Base-by-base conservation (phyloP, 495 filamentous ascomycete genomes). In the Aspergillus nanangensis region DNA sequence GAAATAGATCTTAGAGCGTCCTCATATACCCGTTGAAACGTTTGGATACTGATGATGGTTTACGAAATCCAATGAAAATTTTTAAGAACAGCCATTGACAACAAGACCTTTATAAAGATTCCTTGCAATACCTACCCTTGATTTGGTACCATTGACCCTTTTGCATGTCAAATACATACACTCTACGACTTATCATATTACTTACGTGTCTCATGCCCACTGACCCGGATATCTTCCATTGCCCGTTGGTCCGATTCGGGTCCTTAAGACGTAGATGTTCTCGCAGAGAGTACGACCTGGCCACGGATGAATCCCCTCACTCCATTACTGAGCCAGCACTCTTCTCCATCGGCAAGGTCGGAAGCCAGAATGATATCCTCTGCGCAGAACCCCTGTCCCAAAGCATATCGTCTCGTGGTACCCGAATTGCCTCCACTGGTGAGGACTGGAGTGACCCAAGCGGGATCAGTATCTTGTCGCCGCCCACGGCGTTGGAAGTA, bases 241-340 rank as follows among this genome's bases (percentile, higher is more conserved):
- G 39, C n/a, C 21, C 24, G 29, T 42, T 31, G 39, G 39, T 42
- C 25, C 25, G 25, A 29, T 29, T 29, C 5, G 7, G 11, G 10
- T 14, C 29, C 7, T 23, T 33, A 3, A 56, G 47, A 64, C 61
- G 35, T 62, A 51, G 29, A 64, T 64, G 61, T 58, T 60, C 44
- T 62, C 61, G 11, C 40, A 44, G 52, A 57, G 45, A 66, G 47
- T 10, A 69, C 46, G 14, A 72, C 40, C 39, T 58, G 56, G 20
- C 75, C 76, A 21, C 49, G 62, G 13, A 82, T 74, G 55, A 92
- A 95, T 0, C 89, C 90, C 49, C 85, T 74, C n/a, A 87, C 86
- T 0, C 84, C 88, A 62, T 90, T 95, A 55, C 88, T 93, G 47
- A 96, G 66, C 83, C 87, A 90, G 50, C 88, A 85, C 43, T 79